Conservation (phyloP, 2,329 filamentous ascomycete species). For the Cladophialophora bantiana region DNA sequence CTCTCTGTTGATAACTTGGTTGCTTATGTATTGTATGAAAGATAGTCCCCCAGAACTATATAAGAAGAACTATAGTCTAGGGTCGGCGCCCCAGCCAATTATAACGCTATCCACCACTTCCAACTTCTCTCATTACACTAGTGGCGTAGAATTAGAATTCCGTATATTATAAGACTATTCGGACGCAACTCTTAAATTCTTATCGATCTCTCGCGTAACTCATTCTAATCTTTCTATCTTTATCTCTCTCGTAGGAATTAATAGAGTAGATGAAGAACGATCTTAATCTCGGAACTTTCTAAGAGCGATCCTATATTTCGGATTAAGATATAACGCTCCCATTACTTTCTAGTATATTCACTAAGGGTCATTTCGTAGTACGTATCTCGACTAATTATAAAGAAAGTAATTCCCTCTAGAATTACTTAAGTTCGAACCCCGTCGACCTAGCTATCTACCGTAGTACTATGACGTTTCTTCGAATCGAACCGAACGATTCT, state of each 20-base stretch:
- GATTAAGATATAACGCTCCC: slow-evolving; percentile 5
- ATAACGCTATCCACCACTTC: too few species aligned
- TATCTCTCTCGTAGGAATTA: background rate
- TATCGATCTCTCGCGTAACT: background rate
- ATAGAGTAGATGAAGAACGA: background rate
- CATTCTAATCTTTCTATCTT: background rate
- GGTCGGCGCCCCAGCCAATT: too few species aligned
- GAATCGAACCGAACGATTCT: background rate
- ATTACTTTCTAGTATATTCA: slow-evolving; percentile 8
- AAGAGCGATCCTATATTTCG: background rate
- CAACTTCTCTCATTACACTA: too few species aligned
- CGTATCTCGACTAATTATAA: background rate
- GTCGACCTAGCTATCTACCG: background rate
- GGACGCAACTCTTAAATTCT: background rate
- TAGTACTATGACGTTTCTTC: background rate
- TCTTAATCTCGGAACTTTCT: background rate
- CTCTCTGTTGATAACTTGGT: too few species aligned
- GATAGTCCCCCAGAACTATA: too few species aligned
- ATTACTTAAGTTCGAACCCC: background rate
- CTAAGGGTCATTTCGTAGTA: background rate
- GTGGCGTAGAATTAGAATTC: background rate
- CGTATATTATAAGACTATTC: slow-evolving; percentile 1
- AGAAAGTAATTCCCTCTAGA: background rate
- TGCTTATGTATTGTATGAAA: too few species aligned
- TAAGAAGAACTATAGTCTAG: too few species aligned